Evolutionary conservation across 148 eudicot genomes (phyloP), one percentile per base, ranked within the genome.

Genomic region (Salicornia ramosissima): DNA sequence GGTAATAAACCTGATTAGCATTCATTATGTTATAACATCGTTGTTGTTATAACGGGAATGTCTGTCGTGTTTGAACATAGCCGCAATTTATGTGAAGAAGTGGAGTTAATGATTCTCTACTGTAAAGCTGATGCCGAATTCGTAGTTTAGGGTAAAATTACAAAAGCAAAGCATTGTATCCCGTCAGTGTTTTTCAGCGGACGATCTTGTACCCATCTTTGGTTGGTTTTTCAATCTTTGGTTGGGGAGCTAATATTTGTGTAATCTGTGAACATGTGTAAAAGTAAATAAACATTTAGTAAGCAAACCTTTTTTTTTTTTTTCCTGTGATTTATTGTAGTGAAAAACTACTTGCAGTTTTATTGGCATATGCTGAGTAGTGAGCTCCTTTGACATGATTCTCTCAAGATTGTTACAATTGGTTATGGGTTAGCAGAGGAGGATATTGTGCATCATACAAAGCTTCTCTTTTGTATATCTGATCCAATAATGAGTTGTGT

Each of bases 1-100:
- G 67, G 58, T 21, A 36, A 36, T 36, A 39, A 63, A 40, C 8
- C 67, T 63, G 15, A 40, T 63, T 42, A 40, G 50, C 67, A 63
- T 10, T 62, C 13, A 10, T 1, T 31, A 1, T 10, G 43, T 31
- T 57, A 62, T 58, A 9, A 47, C 11, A 51, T 50, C 49, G 39
- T 26, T 72, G 25, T 33, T 57, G 43, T 34, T 13, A 11, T 36
- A 36, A 6, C 6, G 4, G 24, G 52, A 31, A 43, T 46, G 25
- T 49, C 25, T 31, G 63, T 55, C 13, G 6, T 11, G 53, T 43
- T 56, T 29, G 22, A 45, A 51, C 29, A 26, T 53, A 54, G 59
- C 59, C 10, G 24, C 31, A 54, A 12, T 9, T n/a, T 29, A 15
- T 29, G 25, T 24, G 67, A 63, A 25, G 49, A 51, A 51, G 49